Evolutionary conservation across 139 green algal species (phyloP).

Genomic region (Microglena sp.): DNA sequence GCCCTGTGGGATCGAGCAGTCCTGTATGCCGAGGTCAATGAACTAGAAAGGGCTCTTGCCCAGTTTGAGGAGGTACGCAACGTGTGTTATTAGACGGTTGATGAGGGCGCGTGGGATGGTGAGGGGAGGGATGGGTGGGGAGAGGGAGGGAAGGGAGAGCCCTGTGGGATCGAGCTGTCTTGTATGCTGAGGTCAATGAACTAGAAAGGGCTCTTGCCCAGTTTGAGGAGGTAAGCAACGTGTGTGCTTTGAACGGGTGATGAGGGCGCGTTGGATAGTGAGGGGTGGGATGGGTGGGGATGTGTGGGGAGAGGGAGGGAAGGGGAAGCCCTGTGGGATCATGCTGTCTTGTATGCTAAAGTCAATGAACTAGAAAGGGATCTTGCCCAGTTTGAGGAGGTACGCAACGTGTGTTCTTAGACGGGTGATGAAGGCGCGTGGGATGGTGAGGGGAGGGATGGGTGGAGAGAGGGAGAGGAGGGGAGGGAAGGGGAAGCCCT

Average conservation of each 20-base stretch:
- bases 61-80: slow-evolving; percentile 25
- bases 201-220: slow-evolving; percentile 16
- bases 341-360: slow-evolving; percentile 56
- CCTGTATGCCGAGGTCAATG: slow-evolving; percentile 46
- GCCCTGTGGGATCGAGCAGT: slow-evolving; percentile 55
- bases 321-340: slow-evolving; percentile 52
- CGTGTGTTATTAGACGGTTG: neutral
- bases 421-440: neutral
- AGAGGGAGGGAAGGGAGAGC: too few relatives aligned
- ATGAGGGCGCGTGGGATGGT: neutral
- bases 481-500: too few relatives aligned
- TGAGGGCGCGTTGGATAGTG: neutral
- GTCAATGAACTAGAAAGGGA: slow-evolving; percentile 18
- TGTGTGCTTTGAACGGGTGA: neutral
- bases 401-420: slow-evolving; percentile 6
- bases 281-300: neutral
- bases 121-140: too few relatives aligned
- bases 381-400: slow-evolving; percentile 23
- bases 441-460: neutral
- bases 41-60: slow-evolving; percentile 14
- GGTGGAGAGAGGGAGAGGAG: too few relatives aligned
- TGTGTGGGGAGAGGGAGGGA: too few relatives aligned
- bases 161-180: slow-evolving; percentile 52
- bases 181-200: slow-evolving; percentile 47
- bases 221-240: slow-evolving; percentile 19